Evolutionary conservation across 805 yeast species (phyloP).

Genomic region (Candida dendrica): DNA sequence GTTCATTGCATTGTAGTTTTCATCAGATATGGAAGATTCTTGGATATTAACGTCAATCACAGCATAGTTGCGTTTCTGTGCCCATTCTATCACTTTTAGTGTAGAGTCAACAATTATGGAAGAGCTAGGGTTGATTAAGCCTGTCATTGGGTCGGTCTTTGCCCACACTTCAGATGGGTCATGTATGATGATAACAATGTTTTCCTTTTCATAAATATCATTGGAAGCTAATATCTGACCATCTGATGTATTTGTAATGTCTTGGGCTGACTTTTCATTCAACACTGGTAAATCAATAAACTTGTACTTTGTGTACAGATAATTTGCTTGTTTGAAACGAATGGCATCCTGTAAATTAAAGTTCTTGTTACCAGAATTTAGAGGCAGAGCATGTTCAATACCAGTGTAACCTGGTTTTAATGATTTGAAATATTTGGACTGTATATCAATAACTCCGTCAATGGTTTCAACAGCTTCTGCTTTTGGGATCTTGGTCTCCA

Average conservation of each 20-base stretch:
- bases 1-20: slow-evolving; percentile 51
- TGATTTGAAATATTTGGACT: slow-evolving; percentile 83
- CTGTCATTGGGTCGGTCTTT: slow-evolving; percentile 69
- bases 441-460: slow-evolving; percentile 72
- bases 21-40: slow-evolving; percentile 36
- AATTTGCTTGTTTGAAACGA: slow-evolving; percentile 59
- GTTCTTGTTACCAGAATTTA: slow-evolving; percentile 31
- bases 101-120: slow-evolving; percentile 76
- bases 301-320: slow-evolving; percentile 43
- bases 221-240: slow-evolving; percentile 70
- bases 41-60: slow-evolving; percentile 83
- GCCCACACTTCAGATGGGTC: slow-evolving; percentile 95
- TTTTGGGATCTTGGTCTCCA: slow-evolving; percentile 60
- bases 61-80: slow-evolving; percentile 53
- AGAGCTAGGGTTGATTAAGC: slow-evolving; percentile 64
- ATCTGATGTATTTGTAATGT: slow-evolving; percentile 39
- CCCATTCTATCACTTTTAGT: slow-evolving; percentile 63
- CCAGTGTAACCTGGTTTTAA: slow-evolving; percentile 59
- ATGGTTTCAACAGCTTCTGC: slow-evolving; percentile 73
- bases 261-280: slow-evolving; percentile 26
- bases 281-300: slow-evolving; percentile 66
- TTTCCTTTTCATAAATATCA: slow-evolving; percentile 53
- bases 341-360: slow-evolving; percentile 64
- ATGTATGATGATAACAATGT: slow-evolving; percentile 67
- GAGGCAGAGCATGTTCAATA: slow-evolving; percentile 27